Percentiles rank a stretch among this genome's conserved stretches.
Conservation (phyloP, 495 filamentous ascomycete species). For the Monascus purpureus region DNA sequence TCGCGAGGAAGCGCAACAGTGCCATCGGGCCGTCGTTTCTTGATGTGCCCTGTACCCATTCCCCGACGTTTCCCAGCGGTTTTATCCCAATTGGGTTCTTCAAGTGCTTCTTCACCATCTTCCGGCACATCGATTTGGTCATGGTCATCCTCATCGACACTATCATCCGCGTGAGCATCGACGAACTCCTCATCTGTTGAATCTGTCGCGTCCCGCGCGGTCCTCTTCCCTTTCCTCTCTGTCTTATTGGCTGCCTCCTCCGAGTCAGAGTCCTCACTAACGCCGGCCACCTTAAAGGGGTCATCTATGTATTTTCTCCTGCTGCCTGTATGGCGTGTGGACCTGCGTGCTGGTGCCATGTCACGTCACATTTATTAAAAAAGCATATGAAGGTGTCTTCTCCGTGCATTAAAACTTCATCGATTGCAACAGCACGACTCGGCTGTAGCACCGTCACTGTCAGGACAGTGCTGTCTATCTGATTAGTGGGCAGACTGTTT, state of each 20-base stretch:
- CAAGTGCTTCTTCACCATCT: constrained; percentile 5
- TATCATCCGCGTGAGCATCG: constrained; percentile 6
- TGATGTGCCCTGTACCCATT: constrained; percentile 2
- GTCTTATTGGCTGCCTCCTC: constrained; percentile 1
- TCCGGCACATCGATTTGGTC: constrained; percentile 8
- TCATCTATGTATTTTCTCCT: constrained; percentile 23
- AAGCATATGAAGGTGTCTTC: too few species aligned
- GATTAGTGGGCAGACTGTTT: too few species aligned
- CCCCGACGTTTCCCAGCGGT: constrained; percentile 1
- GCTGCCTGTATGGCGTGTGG: constrained; percentile 18
- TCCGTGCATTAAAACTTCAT: too few species aligned
- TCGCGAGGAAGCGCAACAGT: constrained; percentile 6
- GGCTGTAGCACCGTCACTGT: too few species aligned
- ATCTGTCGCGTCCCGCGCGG: constrained; percentile 6
- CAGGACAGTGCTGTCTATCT: too few species aligned
- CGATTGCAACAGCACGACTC: too few species aligned
- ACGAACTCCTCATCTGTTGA: constrained; percentile 20
- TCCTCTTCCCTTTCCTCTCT: constrained; percentile 10
- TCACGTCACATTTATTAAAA: not conserved
- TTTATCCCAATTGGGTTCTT: constrained; percentile 3
- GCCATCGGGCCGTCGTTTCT: constrained; percentile 10
- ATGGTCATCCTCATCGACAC: constrained; percentile 2
- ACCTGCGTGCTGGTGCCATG: constrained; percentile 25
- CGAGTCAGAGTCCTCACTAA: constrained; percentile 18
- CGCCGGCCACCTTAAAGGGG: constrained; percentile 17